Conservation (phyloP, 1,139 yeast genomes). For the Scheffersomyces stambukii region DNA sequence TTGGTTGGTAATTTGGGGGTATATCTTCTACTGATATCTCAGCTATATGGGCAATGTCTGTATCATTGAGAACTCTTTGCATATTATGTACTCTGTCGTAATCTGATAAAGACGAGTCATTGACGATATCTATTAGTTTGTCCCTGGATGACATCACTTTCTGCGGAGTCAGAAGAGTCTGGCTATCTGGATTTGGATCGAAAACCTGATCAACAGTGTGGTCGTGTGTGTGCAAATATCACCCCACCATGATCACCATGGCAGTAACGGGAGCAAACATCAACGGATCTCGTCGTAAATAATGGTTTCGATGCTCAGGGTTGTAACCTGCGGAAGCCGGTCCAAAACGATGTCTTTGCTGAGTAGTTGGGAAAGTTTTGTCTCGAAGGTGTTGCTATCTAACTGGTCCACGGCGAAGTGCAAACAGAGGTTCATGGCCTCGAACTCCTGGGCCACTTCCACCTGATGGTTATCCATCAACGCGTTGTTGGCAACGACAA, state of each 20-base stretch:
- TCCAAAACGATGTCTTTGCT: constrained; percentile 3
- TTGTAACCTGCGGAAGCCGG: constrained; percentile 4
- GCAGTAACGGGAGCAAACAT: no score
- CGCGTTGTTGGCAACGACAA: constrained; percentile 65
- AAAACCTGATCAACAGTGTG: no score
- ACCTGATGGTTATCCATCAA: constrained; percentile 86
- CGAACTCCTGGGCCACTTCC: constrained; percentile 67
- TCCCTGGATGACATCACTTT: neutral
- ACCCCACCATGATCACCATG: no score
- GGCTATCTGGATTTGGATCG: constrained; percentile 1
- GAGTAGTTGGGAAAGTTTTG: constrained; percentile 3
- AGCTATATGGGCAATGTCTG: neutral
- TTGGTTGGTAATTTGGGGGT: neutral
- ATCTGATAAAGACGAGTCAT: neutral
- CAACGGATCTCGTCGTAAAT: constrained; percentile 8
- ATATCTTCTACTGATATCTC: neutral
- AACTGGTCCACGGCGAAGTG: constrained; percentile 6
- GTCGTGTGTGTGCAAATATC: no score
- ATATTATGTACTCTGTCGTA: neutral
- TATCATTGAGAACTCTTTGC: no score
- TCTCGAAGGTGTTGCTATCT: neutral
- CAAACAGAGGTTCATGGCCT: constrained; percentile 15
- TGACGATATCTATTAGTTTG: constrained; percentile 1
- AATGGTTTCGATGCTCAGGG: constrained; percentile 7
- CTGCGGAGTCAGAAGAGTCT: neutral